Evolutionary conservation across 176 grass and related monocot genomes (phyloP).

Genomic region (Aegilops umbellulata): DNA sequence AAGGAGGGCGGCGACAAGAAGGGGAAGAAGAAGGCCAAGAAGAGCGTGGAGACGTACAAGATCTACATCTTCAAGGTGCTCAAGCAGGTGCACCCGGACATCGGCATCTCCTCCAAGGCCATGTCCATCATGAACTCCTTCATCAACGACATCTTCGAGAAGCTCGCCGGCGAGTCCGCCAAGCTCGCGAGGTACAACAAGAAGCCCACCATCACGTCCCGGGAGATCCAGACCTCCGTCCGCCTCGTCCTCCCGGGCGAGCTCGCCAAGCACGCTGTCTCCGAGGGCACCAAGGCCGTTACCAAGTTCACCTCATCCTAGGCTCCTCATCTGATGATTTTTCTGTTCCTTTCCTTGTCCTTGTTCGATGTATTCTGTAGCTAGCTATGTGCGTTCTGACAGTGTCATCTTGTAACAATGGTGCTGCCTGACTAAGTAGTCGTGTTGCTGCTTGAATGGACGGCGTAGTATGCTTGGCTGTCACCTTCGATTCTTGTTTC

Average conservation of each 20-base stretch:
- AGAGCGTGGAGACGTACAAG: conserved; percentile 80
- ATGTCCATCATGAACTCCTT: conserved; percentile 98
- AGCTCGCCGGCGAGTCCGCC: conserved; percentile 45
- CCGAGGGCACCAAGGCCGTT: background rate
- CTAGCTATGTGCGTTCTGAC: too few relatives aligned
- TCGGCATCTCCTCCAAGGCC: conserved; percentile 89
- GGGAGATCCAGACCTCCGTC: conserved; percentile 61
- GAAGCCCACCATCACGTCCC: conserved; percentile 60
- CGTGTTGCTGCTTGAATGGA: too few relatives aligned
- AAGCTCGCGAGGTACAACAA: conserved; percentile 49
- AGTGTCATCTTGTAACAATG: too few relatives aligned
- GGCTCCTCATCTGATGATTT: background rate
- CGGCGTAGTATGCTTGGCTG: too few relatives aligned
- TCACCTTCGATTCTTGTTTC: too few relatives aligned
- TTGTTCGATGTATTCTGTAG: too few relatives aligned
- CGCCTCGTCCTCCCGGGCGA: conserved; percentile 66
- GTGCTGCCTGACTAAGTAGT: too few relatives aligned
- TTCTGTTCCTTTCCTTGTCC: too few relatives aligned
- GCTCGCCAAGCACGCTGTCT: conserved; percentile 33
- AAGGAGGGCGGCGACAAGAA: conserved; percentile 21
- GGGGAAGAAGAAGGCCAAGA: conserved; percentile 48
- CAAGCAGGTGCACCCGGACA: conserved; percentile 88
- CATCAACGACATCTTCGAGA: conserved; percentile 90
- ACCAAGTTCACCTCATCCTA: background rate
- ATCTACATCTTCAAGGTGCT: conserved; percentile 98